Evolutionary conservation across 1,284 basidiomycete genomes (phyloP).

Genomic region (Fomitopsis schrenkii): DNA sequence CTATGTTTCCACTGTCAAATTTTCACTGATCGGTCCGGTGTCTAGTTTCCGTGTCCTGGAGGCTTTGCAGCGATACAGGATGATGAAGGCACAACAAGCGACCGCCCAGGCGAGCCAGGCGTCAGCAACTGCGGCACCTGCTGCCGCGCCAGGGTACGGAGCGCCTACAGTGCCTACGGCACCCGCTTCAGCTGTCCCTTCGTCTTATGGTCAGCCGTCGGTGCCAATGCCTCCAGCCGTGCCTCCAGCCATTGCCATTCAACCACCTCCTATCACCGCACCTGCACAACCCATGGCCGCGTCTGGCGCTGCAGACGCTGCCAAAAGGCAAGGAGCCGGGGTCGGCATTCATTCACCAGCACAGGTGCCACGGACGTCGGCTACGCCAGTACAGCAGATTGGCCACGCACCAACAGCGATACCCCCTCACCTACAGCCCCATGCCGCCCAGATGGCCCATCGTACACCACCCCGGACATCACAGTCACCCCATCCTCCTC

Average conservation of each 20-base stretch:
- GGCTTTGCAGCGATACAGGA: slow-evolving; percentile 8
- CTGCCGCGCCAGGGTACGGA: slow-evolving; percentile 10
- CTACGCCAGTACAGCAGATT: slow-evolving; percentile 13
- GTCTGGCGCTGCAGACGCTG: slow-evolving; percentile 5
- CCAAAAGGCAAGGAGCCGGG: slow-evolving; percentile 13
- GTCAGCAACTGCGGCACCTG: slow-evolving; percentile 5
- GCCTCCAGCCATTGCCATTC: slow-evolving; percentile 15
- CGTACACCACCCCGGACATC: slow-evolving; percentile 12
- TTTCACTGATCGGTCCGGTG: background rate
- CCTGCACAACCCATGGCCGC: slow-evolving; percentile 12
- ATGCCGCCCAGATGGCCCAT: slow-evolving; percentile 9
- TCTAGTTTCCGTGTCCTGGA: slow-evolving; percentile 16
- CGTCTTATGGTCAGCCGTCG: slow-evolving; percentile 11
- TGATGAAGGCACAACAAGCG: slow-evolving; percentile 6
- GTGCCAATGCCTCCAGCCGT: slow-evolving; percentile 13
- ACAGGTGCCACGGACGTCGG: slow-evolving; percentile 11
- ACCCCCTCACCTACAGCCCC: slow-evolving; percentile 17
- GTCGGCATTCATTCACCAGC: slow-evolving; percentile 11
- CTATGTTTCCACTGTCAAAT: background rate
- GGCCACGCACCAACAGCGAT: slow-evolving; percentile 6
- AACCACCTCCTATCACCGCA: slow-evolving; percentile 13
- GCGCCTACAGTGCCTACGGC: slow-evolving; percentile 9
- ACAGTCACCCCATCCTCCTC: slow-evolving; percentile 14
- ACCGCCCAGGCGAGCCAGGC: background rate
- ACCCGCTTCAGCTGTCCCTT: slow-evolving; percentile 10